phyloP scores from a whole-genome alignment of 2,329 filamentous ascomycete species.

The Hymenoscyphus linearis region DNA sequence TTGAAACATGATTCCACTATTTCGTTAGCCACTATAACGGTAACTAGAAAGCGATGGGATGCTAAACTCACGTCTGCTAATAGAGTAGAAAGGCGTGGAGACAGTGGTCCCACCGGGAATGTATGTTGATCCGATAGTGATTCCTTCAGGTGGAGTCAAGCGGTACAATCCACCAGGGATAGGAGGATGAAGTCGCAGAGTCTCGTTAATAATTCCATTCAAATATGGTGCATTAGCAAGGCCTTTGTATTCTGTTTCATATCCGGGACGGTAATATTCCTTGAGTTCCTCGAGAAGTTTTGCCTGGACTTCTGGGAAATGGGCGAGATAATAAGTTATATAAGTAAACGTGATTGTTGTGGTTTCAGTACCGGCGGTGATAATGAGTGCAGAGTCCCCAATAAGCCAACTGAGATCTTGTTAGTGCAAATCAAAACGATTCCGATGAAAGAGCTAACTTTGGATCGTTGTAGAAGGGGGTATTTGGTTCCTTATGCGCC shows the following conservation, averaged over 20 bases:
- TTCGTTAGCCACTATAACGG: background rate
- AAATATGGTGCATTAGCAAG: slow-evolving; percentile 27
- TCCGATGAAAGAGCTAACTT: background rate
- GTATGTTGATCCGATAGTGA: slow-evolving; percentile 21
- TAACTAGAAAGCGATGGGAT: background rate
- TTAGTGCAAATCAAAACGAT: background rate
- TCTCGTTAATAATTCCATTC: slow-evolving; percentile 37
- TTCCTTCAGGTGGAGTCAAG: slow-evolving; percentile 36
- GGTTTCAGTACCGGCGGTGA: slow-evolving; percentile 39
- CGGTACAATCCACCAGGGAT: slow-evolving; percentile 25
- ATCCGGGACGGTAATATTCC: slow-evolving; percentile 6
- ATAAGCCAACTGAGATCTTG: slow-evolving; percentile 11
- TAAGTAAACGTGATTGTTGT: slow-evolving; percentile 36
- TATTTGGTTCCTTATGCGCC: slow-evolving; percentile 10
- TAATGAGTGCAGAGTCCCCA: slow-evolving; percentile 25
- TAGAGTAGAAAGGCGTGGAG: slow-evolving; percentile 13
- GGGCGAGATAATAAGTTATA: slow-evolving; percentile 35
- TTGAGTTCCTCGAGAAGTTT: slow-evolving; percentile 18
- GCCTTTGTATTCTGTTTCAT: slow-evolving; percentile 7
- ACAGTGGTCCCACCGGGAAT: slow-evolving; percentile 19
- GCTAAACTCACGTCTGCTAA: slow-evolving; percentile 19
- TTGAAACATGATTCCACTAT: slow-evolving; percentile 9
- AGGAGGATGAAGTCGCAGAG: slow-evolving; percentile 36
- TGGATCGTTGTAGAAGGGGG: slow-evolving; percentile 4
- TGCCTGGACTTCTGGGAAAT: slow-evolving; percentile 5